Evolutionary conservation across 176 grass and related monocot genomes (phyloP).

Genomic region (Echinochloa phyllopogon): DNA sequence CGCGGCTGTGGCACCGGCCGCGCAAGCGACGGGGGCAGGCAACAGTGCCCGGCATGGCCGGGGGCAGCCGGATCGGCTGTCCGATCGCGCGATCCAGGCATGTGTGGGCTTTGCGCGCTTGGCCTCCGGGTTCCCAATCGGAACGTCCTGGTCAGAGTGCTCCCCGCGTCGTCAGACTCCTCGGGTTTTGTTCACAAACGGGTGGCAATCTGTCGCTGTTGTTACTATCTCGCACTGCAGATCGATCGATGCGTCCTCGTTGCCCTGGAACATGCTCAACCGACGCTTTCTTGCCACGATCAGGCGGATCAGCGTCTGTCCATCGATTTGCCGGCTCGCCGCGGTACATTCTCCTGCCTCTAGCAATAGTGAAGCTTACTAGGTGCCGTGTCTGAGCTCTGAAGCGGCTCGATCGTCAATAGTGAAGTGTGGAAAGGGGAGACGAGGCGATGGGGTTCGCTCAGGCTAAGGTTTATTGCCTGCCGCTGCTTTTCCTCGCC

Average conservation of each 20-base stretch:
- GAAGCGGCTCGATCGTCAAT: neutral
- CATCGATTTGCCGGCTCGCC: neutral
- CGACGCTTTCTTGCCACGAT: neutral
- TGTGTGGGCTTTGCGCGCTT: neutral
- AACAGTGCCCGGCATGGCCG: neutral
- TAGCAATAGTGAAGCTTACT: neutral
- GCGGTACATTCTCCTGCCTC: neutral
- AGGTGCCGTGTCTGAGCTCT: neutral
- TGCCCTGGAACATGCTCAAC: neutral
- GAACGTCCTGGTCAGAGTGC: slow-evolving; percentile 2
- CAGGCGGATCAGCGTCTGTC: neutral
- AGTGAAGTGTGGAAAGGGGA: neutral
- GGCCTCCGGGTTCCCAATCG: neutral
- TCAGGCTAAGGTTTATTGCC: neutral
- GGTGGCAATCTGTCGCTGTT: slow-evolving; percentile 11
- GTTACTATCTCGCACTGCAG: neutral
- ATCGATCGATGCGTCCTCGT: neutral
- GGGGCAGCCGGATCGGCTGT: neutral
- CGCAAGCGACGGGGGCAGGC: neutral
- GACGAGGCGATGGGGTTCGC: neutral
- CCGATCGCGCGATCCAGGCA: neutral
- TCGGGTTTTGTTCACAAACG: neutral
- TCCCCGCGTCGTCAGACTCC: slow-evolving; percentile 9
- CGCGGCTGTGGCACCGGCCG: neutral
- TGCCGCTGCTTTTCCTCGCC: slow-evolving; percentile 4